Conservation (phyloP, 805 yeast genomes). For the Candida silvicultrix region DNA sequence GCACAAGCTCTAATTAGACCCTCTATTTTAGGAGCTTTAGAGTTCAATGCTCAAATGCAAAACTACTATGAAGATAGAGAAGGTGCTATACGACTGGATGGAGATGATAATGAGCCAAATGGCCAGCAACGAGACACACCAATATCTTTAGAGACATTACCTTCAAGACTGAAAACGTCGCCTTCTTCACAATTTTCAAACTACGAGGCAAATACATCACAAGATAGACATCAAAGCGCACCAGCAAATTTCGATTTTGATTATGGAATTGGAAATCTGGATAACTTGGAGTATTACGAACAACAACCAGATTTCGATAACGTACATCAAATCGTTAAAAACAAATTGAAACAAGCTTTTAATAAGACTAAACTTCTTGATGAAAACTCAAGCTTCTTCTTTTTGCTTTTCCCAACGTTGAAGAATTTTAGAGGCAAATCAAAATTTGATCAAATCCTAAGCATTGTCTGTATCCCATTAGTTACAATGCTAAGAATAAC, state of each 20-base stretch:
- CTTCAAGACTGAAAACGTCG: background rate
- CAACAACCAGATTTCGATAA: constrained; percentile 1
- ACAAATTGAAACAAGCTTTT: background rate
- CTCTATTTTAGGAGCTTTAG: constrained; percentile 19
- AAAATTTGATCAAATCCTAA: constrained; percentile 20
- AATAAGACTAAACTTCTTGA: constrained; percentile 2
- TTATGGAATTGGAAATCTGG: background rate
- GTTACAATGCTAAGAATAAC: constrained; percentile 27
- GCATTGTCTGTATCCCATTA: constrained; percentile 28
- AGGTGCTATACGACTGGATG: constrained; percentile 9
- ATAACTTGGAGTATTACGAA: background rate
- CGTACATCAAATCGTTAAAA: constrained; percentile 7
- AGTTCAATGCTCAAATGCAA: constrained; percentile 13
- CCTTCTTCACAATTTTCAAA: background rate
- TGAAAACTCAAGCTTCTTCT: constrained; percentile 2
- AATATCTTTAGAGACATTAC: background rate
- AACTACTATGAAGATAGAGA: constrained; percentile 1
- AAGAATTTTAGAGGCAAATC: constrained; percentile 21
- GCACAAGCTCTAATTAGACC: constrained; percentile 16
- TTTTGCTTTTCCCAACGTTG: constrained; percentile 26
- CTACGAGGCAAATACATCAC: background rate
- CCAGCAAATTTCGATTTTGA: background rate
- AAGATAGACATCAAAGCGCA: background rate
- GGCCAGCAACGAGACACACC: background rate
- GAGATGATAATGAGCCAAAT: background rate